Evolutionary conservation across 257 asterid genomes (phyloP).

Genomic region (Echium plantagineum): DNA sequence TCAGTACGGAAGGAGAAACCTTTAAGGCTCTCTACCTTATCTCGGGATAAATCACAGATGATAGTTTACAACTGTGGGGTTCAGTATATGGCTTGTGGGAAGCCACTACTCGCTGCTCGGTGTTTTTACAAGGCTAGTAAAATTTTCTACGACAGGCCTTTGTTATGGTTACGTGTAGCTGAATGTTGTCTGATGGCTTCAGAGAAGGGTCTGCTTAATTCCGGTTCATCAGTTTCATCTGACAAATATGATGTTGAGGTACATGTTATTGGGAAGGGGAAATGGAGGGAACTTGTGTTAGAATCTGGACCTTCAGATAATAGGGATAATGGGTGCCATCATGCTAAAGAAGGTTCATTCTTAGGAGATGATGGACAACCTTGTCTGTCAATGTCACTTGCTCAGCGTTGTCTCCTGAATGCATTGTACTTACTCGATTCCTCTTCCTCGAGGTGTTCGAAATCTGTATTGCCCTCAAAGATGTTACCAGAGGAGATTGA

Average conservation of each 20-base stretch:
- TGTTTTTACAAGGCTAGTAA: constrained; percentile 60
- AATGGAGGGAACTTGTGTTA: constrained; percentile 73
- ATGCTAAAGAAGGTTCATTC: constrained; percentile 22
- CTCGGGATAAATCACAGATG: constrained; percentile 57
- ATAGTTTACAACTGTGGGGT: constrained; percentile 71
- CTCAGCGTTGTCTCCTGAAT: constrained; percentile 61
- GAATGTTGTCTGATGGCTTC: constrained; percentile 88
- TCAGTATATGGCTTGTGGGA: constrained; percentile 62
- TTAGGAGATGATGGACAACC: constrained; percentile 27
- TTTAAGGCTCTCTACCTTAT: constrained; percentile 38
- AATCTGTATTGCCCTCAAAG: constrained; percentile 18
- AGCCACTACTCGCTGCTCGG: constrained; percentile 61
- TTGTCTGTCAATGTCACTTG: constrained; percentile 49
- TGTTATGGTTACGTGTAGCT: constrained; percentile 72
- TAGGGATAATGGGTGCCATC: constrained; percentile 17
- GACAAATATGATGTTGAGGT: constrained; percentile 38
- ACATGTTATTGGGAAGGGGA: constrained; percentile 72
- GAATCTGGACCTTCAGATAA: constrained; percentile 24
- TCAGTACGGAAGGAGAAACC: constrained; percentile 50
- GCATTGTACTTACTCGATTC: constrained; percentile 50
- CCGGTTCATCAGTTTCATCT: constrained; percentile 18
- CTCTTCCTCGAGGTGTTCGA: constrained; percentile 28
- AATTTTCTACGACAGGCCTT: constrained; percentile 52
- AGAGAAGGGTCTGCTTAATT: constrained; percentile 57
- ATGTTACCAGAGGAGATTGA: constrained; percentile 30